Base-by-base conservation (phyloP, 2,329 filamentous ascomycete genomes). In the Aciculosporium take region DNA sequence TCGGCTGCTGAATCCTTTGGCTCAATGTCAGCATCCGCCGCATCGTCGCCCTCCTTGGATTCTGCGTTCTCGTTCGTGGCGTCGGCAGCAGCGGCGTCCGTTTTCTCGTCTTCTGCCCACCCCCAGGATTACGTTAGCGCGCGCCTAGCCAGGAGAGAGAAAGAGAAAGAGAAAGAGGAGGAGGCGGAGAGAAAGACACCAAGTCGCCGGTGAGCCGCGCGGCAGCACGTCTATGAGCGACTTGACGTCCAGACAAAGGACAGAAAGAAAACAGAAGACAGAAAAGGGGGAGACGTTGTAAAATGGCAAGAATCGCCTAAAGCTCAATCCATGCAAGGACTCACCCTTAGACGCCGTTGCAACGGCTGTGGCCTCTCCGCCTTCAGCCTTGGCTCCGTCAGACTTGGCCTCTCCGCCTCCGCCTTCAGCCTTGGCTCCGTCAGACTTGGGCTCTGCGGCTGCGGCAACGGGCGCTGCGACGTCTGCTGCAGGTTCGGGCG, bases 11-110 rank as follows among this genome's bases (percentile, higher is more conserved):
- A 56, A 52, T 63, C 58, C 42, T 62, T 59, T 48, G 53, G 83
- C 57, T 88, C 82, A 9, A 72, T 74, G 48, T 68, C 65, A 37
- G 48, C 51, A 27, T 59, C 55, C 15, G 49, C 50, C 18, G 47
- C 44, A 20, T 51, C 36, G 38, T 53, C 54, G 42, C 56, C 49
- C 36, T 47, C 48, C 28, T 49, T 48, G 32, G 53, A 48, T 13
- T 52, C 49, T n/a, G 52, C 24, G 42, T 54, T 49, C n/a, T 56
- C 54, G 42, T 47, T 49, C 46, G 58, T 49, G 42, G 51, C 46
- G 34, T 60, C 33, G 33, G 21, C 56, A 44, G 53, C 45, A 13
- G 56, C 37, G 38, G 56, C 57, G 37, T 57, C 58, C 33, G 51
- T 45, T 41, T 51, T 51, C 39, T 57, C 54, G 29, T 48, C 18